Evolutionary conservation across 1,139 yeast species (phyloP), one percentile per base, ranked within the genome.

Genomic region (Martiniozyma asiatica): DNA sequence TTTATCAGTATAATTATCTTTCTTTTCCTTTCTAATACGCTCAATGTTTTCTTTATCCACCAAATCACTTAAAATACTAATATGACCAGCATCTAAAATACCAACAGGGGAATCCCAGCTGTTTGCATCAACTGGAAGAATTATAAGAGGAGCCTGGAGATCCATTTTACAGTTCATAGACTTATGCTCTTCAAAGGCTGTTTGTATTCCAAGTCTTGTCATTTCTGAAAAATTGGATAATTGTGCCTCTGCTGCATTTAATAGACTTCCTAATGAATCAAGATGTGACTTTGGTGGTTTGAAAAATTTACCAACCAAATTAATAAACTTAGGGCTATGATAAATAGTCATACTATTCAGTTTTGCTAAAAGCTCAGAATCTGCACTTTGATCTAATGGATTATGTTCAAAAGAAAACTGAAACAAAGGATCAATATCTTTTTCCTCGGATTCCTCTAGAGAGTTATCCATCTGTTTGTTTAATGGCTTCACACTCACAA

Each of bases 201-300:
- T 85, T 51, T 87, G 94, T 21, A 92, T 64, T 0, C 98, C 97
- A 39, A 92, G 68, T 47, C 97, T 64, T 0, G 98, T 89, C 50
- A 85, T 95, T 18, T 78, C 65, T 0, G 94, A 75, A 39, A 92
- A 61, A 2, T 94, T 96, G 50, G 85, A 95, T 35, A 92, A 80
- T 0, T 96, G 85, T 0, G 89, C 85, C 41, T 87, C 95, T 0
- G 99, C 98, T 0, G 95, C 97, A 51, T 75, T 80, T 73, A 92
- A 73, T 18, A 92, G 73, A 5, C 93, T 93, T 19, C 89, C 93
- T 23, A 92, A 73, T 0, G 97, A 85, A 47, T 85, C 94, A 36
- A 78, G 61, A 45, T 87, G 94, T 22, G 74, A 73, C 36, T 73
- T 73, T 10, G 96, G 95, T 2, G 97, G 95, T 27, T 68, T 73